Percentiles rank a stretch among this genome's conserved stretches.
phyloP scores from a whole-genome alignment of 371 early-diverging fungal species.

The Dichotomocladium elegans region DNA sequence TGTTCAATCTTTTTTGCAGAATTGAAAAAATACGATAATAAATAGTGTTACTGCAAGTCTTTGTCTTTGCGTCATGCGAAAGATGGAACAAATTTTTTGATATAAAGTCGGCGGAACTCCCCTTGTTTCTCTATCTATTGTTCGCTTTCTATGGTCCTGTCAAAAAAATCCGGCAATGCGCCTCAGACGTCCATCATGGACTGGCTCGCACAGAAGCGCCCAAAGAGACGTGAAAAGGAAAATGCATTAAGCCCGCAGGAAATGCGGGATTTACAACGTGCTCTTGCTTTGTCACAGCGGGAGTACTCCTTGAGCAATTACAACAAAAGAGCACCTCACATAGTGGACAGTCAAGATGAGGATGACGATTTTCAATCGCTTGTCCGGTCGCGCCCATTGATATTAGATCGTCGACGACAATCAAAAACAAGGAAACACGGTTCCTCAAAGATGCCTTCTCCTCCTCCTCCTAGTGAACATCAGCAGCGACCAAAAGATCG shows the following conservation, averaged over 20 bases:
- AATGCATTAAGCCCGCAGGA: background rate
- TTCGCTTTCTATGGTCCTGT: background rate
- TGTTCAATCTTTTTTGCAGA: background rate
- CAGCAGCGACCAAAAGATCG: background rate
- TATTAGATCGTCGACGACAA: background rate
- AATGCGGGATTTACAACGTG: too few species aligned
- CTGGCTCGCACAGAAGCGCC: background rate
- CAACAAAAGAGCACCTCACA: background rate
- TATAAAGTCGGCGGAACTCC: too few species aligned
- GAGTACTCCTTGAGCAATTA: background rate
- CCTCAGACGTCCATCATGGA: background rate
- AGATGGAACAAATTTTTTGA: too few species aligned
- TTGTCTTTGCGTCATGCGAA: background rate
- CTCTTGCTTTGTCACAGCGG: background rate
- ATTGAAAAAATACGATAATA: background rate
- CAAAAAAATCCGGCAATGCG: background rate
- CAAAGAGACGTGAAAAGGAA: background rate
- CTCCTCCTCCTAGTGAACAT: background rate
- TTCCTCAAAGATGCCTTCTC: background rate
- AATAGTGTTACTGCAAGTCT: background rate
- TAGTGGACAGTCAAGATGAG: background rate
- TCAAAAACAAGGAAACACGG: background rate
- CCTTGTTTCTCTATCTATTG: background rate
- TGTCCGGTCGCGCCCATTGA: background rate
- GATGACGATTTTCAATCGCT: background rate